A percentile compares a stretch with the other conserved stretches of the same genome.
phyloP scores from a whole-genome alignment of 371 early-diverging fungal genomes.

The Rhizopus delemar region DNA sequence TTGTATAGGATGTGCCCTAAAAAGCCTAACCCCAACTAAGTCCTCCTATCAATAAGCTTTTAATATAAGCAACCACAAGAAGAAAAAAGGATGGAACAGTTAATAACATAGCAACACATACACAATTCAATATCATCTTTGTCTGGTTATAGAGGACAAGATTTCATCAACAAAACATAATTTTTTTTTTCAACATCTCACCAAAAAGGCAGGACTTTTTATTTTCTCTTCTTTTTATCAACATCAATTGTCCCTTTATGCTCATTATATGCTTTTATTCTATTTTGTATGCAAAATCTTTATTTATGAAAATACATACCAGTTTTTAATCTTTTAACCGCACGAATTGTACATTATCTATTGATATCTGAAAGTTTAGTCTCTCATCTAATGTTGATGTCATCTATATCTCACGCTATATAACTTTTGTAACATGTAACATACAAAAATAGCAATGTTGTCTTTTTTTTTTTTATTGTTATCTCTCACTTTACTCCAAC shows the following conservation, averaged over 20 bases:
- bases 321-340: too few relatives aligned
- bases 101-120: background rate
- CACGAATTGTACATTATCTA: background rate
- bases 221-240: too few relatives aligned
- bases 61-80: background rate
- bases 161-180: background rate
- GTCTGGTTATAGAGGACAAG: slow-evolving; percentile 24
- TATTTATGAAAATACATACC: background rate
- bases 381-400: background rate
- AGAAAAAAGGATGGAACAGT: background rate
- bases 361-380: background rate
- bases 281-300: background rate
- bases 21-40: slow-evolving; percentile 34
- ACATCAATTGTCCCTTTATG: too few relatives aligned
- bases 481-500: too few relatives aligned
- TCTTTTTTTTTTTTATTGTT: too few relatives aligned
- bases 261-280: background rate
- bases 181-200: background rate
- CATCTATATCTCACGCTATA: background rate
- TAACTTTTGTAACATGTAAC: background rate
- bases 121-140: background rate
- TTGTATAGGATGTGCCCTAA: slow-evolving; percentile 42
- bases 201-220: slow-evolving; percentile 9
- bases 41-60: background rate
- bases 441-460: too few relatives aligned